Evolutionary conservation across 192 early-diverging fungal species (phyloP).

Genomic region (Coemansia sp.): DNA sequence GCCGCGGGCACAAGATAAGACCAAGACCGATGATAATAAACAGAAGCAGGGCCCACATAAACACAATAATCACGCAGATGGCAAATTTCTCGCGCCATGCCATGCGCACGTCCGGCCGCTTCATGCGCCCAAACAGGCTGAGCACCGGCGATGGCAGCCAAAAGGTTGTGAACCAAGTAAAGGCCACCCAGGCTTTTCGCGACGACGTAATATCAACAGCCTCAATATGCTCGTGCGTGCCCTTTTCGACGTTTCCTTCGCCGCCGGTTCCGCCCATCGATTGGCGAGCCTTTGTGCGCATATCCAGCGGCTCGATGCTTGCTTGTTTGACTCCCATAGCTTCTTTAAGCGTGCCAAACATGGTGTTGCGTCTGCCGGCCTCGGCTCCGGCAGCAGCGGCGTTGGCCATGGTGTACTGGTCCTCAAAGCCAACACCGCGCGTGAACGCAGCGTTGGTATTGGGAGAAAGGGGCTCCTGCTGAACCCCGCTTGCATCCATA

Average conservation of each 20-base stretch:
- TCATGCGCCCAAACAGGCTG: constrained; percentile 62
- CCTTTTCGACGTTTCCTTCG: constrained; percentile 49
- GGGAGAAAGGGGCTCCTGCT: constrained; percentile 19
- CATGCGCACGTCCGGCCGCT: constrained; percentile 89
- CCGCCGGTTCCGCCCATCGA: constrained; percentile 39
- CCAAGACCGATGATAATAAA: constrained; percentile 88
- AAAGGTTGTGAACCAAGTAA: constrained; percentile 32
- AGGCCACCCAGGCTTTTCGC: constrained; percentile 35
- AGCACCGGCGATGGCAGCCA: constrained; percentile 45
- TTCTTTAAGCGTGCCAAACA: constrained; percentile 34
- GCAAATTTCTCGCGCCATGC: constrained; percentile 95
- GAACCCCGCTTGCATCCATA: constrained; percentile 10
- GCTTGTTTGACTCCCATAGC: constrained; percentile 8
- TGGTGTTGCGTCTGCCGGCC: constrained; percentile 6
- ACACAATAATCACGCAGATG: constrained; percentile 82
- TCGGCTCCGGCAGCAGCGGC: constrained; percentile 15
- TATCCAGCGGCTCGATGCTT: constrained; percentile 6
- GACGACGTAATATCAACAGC: constrained; percentile 30
- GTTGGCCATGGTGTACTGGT: constrained; percentile 8
- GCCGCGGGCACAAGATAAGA: constrained; percentile 67
- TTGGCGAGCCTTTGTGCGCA: constrained; percentile 2
- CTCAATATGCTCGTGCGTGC: constrained; percentile 48
- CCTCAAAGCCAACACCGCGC: constrained; percentile 48
- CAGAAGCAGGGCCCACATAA: constrained; percentile 73
- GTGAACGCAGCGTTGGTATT: constrained; percentile 23